Base-by-base conservation (phyloP, 2,329 filamentous ascomycete species). In the Xylariaceae sp. region DNA sequence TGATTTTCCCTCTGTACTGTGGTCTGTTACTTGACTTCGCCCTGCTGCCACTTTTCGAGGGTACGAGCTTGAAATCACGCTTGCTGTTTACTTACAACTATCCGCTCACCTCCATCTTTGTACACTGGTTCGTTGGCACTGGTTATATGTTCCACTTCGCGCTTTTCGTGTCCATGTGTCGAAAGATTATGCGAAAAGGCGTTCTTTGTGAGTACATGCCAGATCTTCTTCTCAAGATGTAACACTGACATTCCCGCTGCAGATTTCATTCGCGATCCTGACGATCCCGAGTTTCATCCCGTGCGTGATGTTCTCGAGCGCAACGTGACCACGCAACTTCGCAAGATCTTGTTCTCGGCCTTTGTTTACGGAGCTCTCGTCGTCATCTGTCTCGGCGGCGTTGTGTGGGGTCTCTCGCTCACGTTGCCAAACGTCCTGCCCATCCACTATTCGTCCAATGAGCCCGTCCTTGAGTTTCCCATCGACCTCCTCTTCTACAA, bases 101-200 rank as follows among this genome's bases (percentile, higher is more conserved):
- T 46, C 93, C 93, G 0, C 76, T 91, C 51, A 96, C 89, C 1
- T 95, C 91, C 12, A 80, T 94, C 12, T 98, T 98, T 62, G 86
- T 97, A 39, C 93, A 98, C 63, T 98, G 93, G 93, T 98, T 98
- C 59, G 85, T 96, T 42, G 93, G 93, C 37, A 98, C 93, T 3
- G 95, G 90, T 49, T 98, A 98, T 65, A 98, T 98, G 94, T 98
- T 98, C 68, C 93, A 98, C 62, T 98, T 98, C 62, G 93, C 93
- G 4, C 77, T 98, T 3, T 98, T 98, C 61, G 93, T 98, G 15
- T 94, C 90, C 42, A 97, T 98, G 90, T 98, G 93, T 65, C 84
- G 93, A 48, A 96, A 95, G 69, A 95, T 97, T 44, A 87, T 98
- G 84, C 84, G 93, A 49, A 89, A 82, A 52, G 93, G 93, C 38